Evolutionary conservation across 345 rosid species (phyloP), one percentile per base, ranked within the genome.

Genomic region (Crucihimalaya himalaica): DNA sequence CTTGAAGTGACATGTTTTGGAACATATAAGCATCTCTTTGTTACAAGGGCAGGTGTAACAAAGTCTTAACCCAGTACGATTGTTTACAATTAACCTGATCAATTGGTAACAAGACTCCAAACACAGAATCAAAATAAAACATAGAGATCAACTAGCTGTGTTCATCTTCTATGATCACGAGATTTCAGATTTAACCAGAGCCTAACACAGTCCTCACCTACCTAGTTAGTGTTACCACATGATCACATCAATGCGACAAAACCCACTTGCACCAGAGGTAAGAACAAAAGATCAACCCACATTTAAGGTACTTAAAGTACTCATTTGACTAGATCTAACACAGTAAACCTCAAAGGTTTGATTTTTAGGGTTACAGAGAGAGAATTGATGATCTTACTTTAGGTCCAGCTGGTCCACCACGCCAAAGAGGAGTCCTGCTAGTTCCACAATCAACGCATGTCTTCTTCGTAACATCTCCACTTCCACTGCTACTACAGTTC

Each of bases 361-460:
- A 35, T 21, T 43, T 73, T 31, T 73, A 54, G 63, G 70, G 63
- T 21, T 52, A 40, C 0, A 2, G 47, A 16, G 20, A 23, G 4
- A 29, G 3, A 8, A 31, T 31, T 54, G 1, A 58, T 52, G 25
- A 55, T 9, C 12, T 51, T 64, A 88, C 99, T 89, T 92, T 95
- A 13, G 99, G 99, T 0, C 99, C 99, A 32, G 99, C 93, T 0
- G 99, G 99, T 6, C 99, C 99, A 6, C 98, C 92, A 31, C 99
- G 83, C 99, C 99, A 95, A 6, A 95, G 92, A 11, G 99, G 99
- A 45, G 99, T 95, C 67, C 84, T 87, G 13, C 85, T 64, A 8
- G 99, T 95, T 5, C 98, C 98, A 28, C 99, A 95, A 85, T 92
- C 97, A 13, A 91, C 90, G 63, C 99, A 95, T 0, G 88, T 84